Evolutionary conservation across 2,329 filamentous ascomycete species (phyloP).

Genomic region (Orbilia ellipsospora): DNA sequence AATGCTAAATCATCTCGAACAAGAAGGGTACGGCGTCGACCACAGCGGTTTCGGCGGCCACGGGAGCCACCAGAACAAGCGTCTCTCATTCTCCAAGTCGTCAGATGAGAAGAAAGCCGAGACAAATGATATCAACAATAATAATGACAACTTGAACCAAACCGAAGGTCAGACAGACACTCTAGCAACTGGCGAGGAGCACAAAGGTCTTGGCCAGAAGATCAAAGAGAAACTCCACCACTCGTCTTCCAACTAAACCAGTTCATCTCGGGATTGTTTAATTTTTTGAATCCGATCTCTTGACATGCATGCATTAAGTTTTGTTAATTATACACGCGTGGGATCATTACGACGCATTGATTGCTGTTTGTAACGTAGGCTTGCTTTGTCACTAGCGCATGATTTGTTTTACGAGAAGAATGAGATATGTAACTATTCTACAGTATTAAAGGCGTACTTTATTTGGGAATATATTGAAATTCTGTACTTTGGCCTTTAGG

Average conservation of each 20-base stretch:
- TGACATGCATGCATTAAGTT: no score
- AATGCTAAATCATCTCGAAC: slow-evolving; percentile 43
- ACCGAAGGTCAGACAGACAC: not conserved
- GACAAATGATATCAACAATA: not conserved
- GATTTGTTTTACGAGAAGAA: not conserved
- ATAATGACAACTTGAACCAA: not conserved
- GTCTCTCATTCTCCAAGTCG: slow-evolving; percentile 23
- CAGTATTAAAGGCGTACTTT: no score
- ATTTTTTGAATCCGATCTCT: not conserved
- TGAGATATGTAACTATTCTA: no score
- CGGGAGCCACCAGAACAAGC: slow-evolving; percentile 49
- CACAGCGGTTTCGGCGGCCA: slow-evolving; percentile 48
- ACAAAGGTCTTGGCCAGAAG: slow-evolving; percentile 61
- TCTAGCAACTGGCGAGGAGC: slow-evolving; percentile 9
- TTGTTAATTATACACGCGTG: no score
- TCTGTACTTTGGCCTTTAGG: no score
- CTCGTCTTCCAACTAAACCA: slow-evolving; percentile 1
- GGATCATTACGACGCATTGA: no score
- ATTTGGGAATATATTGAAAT: no score
- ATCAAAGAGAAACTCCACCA: slow-evolving; percentile 76
- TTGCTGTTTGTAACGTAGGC: not conserved
- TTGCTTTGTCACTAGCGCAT: not conserved
- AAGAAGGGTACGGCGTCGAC: slow-evolving; percentile 53
- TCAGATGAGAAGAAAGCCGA: slow-evolving; percentile 3
- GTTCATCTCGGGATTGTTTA: not conserved